Percentiles rank a stretch among this genome's conserved stretches.
Evolutionary conservation across 352 stramenopile species (phyloP).

Genomic region (Globisporangium nunn): DNA sequence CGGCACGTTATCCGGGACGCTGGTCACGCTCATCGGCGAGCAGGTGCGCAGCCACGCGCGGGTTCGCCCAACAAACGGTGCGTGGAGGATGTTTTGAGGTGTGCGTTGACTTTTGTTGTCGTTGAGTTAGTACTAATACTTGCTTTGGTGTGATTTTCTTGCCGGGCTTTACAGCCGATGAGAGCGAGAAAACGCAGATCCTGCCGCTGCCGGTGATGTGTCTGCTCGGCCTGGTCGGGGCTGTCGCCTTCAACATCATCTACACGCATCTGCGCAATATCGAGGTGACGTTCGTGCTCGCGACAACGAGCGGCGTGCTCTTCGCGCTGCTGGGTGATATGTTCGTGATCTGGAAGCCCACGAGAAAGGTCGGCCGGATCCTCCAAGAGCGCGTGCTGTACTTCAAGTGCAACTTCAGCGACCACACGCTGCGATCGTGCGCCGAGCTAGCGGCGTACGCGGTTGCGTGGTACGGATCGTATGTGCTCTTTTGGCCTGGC

Average conservation of each 20-base stretch:
- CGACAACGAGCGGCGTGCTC: constrained; percentile 65
- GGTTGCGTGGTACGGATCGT: constrained; percentile 55
- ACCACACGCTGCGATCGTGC: constrained; percentile 43
- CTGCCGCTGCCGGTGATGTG: constrained; percentile 78
- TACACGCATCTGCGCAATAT: constrained; percentile 79
- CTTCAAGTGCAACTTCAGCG: constrained; percentile 47
- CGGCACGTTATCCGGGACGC: constrained; percentile 71
- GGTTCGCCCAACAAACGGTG: constrained; percentile 35
- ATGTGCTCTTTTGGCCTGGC: constrained; percentile 54
- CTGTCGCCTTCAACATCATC: constrained; percentile 84
- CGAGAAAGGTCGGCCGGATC: constrained; percentile 67
- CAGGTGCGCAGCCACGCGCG: constrained; percentile 54
- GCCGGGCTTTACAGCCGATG: constrained; percentile 15
- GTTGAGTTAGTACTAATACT: neutral
- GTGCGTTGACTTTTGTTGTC: neutral
- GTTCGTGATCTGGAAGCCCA: constrained; percentile 83
- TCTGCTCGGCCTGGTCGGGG: constrained; percentile 65
- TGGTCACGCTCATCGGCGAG: constrained; percentile 74
- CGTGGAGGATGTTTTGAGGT: constrained; percentile 1
- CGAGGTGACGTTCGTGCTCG: constrained; percentile 74
- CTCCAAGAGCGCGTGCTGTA: constrained; percentile 74
- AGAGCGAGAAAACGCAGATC: constrained; percentile 58
- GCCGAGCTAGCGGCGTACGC: constrained; percentile 51
- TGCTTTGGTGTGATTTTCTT: neutral
- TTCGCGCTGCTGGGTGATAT: constrained; percentile 77